A percentile compares a stretch with the other conserved stretches of the same genome.
phyloP scores from a whole-genome alignment of 1,284 basidiomycete species.

The Trametes sp. region DNA sequence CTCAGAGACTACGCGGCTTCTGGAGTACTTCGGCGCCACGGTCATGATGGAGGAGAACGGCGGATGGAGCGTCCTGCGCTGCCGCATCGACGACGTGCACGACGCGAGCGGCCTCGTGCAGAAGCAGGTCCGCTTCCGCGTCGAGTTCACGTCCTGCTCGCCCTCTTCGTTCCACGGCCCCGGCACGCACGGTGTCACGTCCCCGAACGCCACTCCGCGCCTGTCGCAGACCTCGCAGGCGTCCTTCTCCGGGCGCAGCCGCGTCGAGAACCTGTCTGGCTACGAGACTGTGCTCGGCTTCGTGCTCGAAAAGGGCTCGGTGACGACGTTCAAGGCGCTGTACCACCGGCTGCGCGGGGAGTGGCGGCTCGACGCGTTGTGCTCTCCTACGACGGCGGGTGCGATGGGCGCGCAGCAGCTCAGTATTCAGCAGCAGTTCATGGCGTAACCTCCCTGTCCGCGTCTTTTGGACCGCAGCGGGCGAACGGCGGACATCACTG shows the following conservation, averaged over 20 bases:
- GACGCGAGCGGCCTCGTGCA: slow-evolving; percentile 54
- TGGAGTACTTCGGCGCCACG: slow-evolving; percentile 72
- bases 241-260: slow-evolving; percentile 21
- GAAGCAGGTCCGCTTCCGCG: slow-evolving; percentile 66
- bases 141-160: slow-evolving; percentile 66
- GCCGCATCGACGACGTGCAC: slow-evolving; percentile 67
- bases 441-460: slow-evolving; percentile 10
- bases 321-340: slow-evolving; percentile 80
- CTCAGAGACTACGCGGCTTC: slow-evolving; percentile 66
- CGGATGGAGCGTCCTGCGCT: slow-evolving; percentile 60
- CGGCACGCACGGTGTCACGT: not conserved
- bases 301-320: slow-evolving; percentile 89
- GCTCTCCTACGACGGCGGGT: slow-evolving; percentile 36
- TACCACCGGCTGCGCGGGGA: slow-evolving; percentile 75
- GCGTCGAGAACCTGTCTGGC: slow-evolving; percentile 29
- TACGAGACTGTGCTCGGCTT: slow-evolving; percentile 54
- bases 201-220: slow-evolving; percentile 28
- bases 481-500: not conserved
- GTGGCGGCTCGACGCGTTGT: slow-evolving; percentile 58
- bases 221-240: slow-evolving; percentile 29
- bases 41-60: slow-evolving; percentile 61
- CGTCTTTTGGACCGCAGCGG: not conserved
- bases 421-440: slow-evolving; percentile 39
- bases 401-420: slow-evolving; percentile 21
- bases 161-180: too few species aligned